Conservation (phyloP, 352 stramenopile species). For the Pseudoperonospora humuli region DNA sequence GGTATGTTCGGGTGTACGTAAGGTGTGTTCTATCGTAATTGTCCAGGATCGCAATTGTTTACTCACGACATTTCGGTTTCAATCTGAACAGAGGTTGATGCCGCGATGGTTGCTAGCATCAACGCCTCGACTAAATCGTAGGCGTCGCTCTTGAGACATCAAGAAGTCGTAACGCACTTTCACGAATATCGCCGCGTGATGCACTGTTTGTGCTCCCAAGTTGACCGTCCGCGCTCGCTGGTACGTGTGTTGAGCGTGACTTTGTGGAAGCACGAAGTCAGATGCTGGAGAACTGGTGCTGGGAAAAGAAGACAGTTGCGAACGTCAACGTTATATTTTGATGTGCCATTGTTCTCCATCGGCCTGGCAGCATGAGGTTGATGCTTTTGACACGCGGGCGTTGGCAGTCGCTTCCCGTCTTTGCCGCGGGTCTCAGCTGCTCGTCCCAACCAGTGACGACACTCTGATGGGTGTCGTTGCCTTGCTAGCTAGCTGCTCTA, state of each 20-base stretch:
- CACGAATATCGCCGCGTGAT: constrained; percentile 89
- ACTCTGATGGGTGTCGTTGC: constrained; percentile 4
- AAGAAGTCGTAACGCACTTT: constrained; percentile 86
- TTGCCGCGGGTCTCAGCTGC: constrained; percentile 16
- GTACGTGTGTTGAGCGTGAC: constrained; percentile 74
- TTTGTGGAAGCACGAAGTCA: constrained; percentile 89
- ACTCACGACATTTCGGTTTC: constrained; percentile 13
- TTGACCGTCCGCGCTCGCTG: constrained; percentile 64
- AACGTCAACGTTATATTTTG: neutral
- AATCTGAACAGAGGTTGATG: constrained; percentile 37
- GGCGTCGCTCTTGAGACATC: constrained; percentile 70
- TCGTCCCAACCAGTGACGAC: constrained; percentile 27
- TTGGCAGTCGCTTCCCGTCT: constrained; percentile 29
- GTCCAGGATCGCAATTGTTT: neutral
- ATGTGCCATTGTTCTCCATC: constrained; percentile 19
- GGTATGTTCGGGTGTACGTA: constrained; percentile 40
- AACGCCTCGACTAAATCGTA: constrained; percentile 69
- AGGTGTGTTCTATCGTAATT: constrained; percentile 18
- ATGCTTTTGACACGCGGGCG: constrained; percentile 22
- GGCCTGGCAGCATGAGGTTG: constrained; percentile 1
- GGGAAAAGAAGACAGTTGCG: constrained; percentile 35
- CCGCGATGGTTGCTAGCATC: constrained; percentile 89
- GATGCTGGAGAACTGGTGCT: constrained; percentile 90
- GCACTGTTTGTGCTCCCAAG: constrained; percentile 83
- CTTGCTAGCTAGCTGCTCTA: neutral